Conservation (phyloP, 225 moss, liverwort and hornwort species). For the Physcomitrellopsis africana region DNA sequence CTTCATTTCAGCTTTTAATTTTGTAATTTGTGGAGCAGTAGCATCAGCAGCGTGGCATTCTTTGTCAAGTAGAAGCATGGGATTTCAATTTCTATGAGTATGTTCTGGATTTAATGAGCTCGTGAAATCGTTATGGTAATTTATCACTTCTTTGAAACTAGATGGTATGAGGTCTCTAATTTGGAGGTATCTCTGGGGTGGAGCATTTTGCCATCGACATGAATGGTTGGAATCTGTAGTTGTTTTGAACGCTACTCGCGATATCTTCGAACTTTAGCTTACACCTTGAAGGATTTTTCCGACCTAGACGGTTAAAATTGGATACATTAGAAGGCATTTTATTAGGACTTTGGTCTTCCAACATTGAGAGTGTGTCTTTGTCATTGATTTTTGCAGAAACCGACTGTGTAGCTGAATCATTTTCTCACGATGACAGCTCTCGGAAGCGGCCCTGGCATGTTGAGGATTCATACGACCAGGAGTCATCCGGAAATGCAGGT, state of each 20-base stretch:
- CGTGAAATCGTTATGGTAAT: neutral
- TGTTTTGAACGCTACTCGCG: neutral
- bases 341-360: neutral
- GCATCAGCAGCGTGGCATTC: neutral
- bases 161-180: neutral
- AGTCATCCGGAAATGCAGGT: constrained; percentile 45
- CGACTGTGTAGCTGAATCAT: constrained; percentile 22
- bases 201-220: constrained; percentile 6
- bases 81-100: neutral
- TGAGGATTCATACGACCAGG: constrained; percentile 21
- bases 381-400: constrained; percentile 21
- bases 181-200: neutral
- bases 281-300: neutral
- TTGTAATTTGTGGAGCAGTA: neutral
- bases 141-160: neutral
- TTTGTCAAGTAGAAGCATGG: neutral
- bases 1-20: neutral
- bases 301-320: neutral
- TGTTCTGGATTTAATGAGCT: neutral
- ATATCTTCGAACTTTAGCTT: neutral
- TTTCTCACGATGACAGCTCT: constrained; percentile 32
- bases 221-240: neutral
- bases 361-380: neutral
- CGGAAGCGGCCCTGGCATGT: constrained; percentile 55
- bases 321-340: neutral